phyloP scores from a whole-genome alignment of 192 early-diverging fungal species.

The Pilaira anomala region DNA sequence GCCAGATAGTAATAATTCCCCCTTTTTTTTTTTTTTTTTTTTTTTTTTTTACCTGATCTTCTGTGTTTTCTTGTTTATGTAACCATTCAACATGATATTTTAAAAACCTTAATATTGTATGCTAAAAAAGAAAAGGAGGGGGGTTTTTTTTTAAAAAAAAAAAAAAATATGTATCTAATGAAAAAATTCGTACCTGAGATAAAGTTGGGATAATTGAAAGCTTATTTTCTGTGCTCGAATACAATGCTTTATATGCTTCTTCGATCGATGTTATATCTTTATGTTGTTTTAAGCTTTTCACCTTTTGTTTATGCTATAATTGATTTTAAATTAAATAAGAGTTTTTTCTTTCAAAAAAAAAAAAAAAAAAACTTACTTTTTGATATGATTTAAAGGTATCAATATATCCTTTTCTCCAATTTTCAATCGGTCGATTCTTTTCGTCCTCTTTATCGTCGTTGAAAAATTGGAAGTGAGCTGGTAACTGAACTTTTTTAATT shows the following conservation, averaged over 20 bases:
- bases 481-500: neutral
- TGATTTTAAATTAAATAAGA: neutral
- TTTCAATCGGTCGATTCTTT: neutral
- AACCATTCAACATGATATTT: conserved; percentile 13
- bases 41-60: conserved; percentile 1
- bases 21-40: neutral
- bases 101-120: conserved; percentile 8
- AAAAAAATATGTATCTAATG: neutral
- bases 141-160: neutral
- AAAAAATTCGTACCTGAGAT: neutral
- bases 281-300: neutral
- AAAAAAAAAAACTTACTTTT: neutral
- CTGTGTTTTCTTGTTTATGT: neutral
- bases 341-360: too few relatives aligned
- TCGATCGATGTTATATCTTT: conserved; percentile 4
- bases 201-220: neutral
- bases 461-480: conserved; percentile 1
- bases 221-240: neutral
- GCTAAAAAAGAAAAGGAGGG: neutral
- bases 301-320: neutral
- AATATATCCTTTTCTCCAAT: conserved; percentile 3
- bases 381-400: conserved; percentile 1
- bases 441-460: neutral
- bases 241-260: neutral
- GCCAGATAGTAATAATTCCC: too few relatives aligned